Evolutionary conservation across 768 basidiomycete genomes (phyloP).

Genomic region (Collybia sordida): DNA sequence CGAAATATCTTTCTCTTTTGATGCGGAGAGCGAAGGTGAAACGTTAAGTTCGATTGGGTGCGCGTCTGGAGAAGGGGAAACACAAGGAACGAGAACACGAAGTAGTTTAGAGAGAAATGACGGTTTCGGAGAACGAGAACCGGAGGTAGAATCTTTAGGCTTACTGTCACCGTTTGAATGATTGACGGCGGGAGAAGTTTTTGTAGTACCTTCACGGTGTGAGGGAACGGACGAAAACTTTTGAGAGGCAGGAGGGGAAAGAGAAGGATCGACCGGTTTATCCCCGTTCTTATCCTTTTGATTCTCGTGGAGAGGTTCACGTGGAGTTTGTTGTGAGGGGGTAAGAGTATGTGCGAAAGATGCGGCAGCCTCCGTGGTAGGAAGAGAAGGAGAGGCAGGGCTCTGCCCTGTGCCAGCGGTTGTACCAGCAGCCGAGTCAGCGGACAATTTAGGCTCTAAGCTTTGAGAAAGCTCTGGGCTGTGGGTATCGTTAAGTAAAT

Average conservation of each 20-base stretch:
- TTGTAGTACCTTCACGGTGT: slow-evolving; percentile 7
- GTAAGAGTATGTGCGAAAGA: slow-evolving; percentile 2
- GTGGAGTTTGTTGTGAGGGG: slow-evolving; percentile 8
- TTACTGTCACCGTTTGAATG: not conserved
- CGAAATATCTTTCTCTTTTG: slow-evolving; percentile 26
- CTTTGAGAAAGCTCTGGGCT: not conserved
- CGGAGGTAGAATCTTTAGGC: slow-evolving; percentile 10
- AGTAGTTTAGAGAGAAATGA: slow-evolving; percentile 63
- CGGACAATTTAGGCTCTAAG: not conserved
- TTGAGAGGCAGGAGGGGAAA: slow-evolving; percentile 8
- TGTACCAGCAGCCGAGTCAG: slow-evolving; percentile 5
- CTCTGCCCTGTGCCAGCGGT: slow-evolving; percentile 7
- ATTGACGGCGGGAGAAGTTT: slow-evolving; percentile 6
- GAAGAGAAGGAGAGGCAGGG: slow-evolving; percentile 9
- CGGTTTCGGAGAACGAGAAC: slow-evolving; percentile 32
- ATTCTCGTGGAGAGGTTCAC: slow-evolving; percentile 6
- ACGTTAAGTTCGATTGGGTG: slow-evolving; percentile 44
- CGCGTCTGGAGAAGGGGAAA: slow-evolving; percentile 48
- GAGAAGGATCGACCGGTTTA: slow-evolving; percentile 8
- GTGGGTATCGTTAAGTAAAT: no score
- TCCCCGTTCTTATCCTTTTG: slow-evolving; percentile 18
- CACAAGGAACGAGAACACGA: slow-evolving; percentile 64
- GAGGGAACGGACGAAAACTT: slow-evolving; percentile 9
- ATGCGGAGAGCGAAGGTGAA: slow-evolving; percentile 19
- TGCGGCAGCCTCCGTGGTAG: slow-evolving; percentile 5